Percentiles rank a stretch among this genome's conserved stretches.
Evolutionary conservation across 2,329 filamentous ascomycete species (phyloP).

Genomic region (Nemania serpens): DNA sequence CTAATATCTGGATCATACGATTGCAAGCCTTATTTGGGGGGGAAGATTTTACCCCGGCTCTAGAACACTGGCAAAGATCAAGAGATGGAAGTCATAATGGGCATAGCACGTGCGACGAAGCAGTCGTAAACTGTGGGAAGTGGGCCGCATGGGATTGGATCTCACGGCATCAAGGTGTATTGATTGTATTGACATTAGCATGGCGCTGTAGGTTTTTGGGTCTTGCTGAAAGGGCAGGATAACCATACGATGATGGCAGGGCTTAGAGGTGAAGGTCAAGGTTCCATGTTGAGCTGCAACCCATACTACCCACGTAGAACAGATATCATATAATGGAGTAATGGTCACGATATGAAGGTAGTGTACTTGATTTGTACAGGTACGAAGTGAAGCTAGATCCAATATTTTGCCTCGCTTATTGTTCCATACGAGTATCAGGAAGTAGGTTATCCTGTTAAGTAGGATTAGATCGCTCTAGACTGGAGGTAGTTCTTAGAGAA

Average conservation of each 20-base stretch:
- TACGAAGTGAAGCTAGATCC: too few species aligned
- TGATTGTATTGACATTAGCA: constrained; percentile 34
- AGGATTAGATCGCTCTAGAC: too few species aligned
- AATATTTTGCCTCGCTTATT: too few species aligned
- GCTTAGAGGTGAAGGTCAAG: neutral
- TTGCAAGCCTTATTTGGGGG: neutral
- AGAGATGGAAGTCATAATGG: constrained; percentile 1
- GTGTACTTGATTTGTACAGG: neutral
- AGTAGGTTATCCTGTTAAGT: too few species aligned
- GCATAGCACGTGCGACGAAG: neutral
- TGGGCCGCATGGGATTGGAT: neutral
- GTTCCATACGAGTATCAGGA: too few species aligned
- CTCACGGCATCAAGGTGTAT: constrained; percentile 9
- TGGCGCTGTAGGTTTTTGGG: constrained; percentile 27
- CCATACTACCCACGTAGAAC: neutral
- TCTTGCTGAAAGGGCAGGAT: neutral
- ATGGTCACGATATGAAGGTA: neutral
- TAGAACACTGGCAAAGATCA: neutral
- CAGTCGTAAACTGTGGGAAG: neutral
- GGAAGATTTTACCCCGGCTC: neutral
- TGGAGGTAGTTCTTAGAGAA: too few species aligned
- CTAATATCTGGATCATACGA: too few species aligned
- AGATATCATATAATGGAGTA: neutral
- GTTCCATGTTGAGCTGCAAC: neutral
- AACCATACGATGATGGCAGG: neutral